Conservation (phyloP, 78 protist genomes). For the Speleostelium caveatum region DNA sequence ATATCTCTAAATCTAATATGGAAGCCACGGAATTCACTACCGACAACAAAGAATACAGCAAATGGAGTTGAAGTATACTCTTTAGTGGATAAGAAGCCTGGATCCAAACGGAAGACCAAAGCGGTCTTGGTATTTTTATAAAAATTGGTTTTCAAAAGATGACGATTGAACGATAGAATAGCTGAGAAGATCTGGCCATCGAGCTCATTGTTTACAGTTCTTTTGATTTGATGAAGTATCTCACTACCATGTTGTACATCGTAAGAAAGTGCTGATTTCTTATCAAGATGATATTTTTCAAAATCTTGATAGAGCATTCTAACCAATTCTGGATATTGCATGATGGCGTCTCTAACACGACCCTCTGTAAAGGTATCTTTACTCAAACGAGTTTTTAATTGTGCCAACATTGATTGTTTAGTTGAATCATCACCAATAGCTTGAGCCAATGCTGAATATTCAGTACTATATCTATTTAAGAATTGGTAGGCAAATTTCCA, state of each 20-base stretch:
- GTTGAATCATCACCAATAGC: constrained; percentile 74
- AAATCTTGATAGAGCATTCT: constrained; percentile 32
- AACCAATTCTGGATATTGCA: constrained; percentile 58
- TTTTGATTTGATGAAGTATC: constrained; percentile 32
- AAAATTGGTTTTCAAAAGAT: constrained; percentile 88
- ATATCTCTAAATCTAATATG: constrained; percentile 93
- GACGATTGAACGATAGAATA: constrained; percentile 58
- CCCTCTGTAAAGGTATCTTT: constrained; percentile 71
- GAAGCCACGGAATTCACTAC: constrained; percentile 91
- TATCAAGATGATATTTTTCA: constrained; percentile 32
- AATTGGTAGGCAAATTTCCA: constrained; percentile 81
- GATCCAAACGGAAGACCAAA: constrained; percentile 91
- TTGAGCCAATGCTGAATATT: constrained; percentile 31
- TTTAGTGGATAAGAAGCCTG: constrained; percentile 70
- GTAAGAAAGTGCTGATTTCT: not conserved
- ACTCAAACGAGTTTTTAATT: constrained; percentile 42
- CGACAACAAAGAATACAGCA: constrained; percentile 90
- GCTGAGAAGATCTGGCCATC: constrained; percentile 62
- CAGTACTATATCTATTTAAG: constrained; percentile 62
- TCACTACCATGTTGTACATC: constrained; percentile 53
- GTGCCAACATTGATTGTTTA: constrained; percentile 71
- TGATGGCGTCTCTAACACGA: constrained; percentile 60
- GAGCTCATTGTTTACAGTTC: constrained; percentile 61
- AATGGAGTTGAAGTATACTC: constrained; percentile 81
- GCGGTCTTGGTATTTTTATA: constrained; percentile 83